Percentiles rank a stretch among this genome's conserved stretches.
These are phyloP conservation scores for Cyclotella distinguenda DNA, from an alignment of 108 stramenopile species.

Conservation along the genomic window DNA sequence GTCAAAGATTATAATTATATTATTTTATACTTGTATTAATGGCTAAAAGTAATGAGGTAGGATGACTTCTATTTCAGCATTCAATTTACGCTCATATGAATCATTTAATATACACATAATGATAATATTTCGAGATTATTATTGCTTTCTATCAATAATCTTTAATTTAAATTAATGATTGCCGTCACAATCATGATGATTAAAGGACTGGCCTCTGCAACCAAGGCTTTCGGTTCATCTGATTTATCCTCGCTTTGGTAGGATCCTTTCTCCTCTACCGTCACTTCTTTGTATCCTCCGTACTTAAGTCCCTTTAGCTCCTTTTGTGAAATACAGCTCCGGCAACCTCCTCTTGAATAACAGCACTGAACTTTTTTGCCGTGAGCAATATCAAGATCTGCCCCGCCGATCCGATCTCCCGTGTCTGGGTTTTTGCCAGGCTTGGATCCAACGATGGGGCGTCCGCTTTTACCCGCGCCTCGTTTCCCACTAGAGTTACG, in stretches of 20 bases:
- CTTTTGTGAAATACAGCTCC: slow-evolving; percentile 82
- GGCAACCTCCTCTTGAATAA: slow-evolving; percentile 61
- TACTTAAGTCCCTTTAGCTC: slow-evolving; percentile 66
- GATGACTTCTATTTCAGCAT: too few species aligned
- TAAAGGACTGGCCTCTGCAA: slow-evolving; percentile 60
- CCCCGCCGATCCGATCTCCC: slow-evolving; percentile 73
- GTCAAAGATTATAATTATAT: too few species aligned
- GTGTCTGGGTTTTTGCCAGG: slow-evolving; percentile 25
- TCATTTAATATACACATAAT: too few species aligned
- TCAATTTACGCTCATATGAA: too few species aligned
- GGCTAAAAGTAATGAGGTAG: too few species aligned
- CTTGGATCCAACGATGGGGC: slow-evolving; percentile 25
- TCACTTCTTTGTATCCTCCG: slow-evolving; percentile 69
- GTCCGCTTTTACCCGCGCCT: slow-evolving; percentile 80
- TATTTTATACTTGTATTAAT: too few species aligned
- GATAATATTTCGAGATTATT: not conserved
- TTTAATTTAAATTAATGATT: not conserved
- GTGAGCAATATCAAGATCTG: slow-evolving; percentile 80
- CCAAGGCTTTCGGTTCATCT: slow-evolving; percentile 90
- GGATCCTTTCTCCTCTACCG: slow-evolving; percentile 59
- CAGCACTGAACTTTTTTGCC: slow-evolving; percentile 69
- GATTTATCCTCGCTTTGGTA: slow-evolving; percentile 69
- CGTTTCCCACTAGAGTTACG: slow-evolving; percentile 85
- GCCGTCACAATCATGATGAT: not conserved
- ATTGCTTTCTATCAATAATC: not conserved